Base-by-base conservation (phyloP, 2,329 filamentous ascomycete genomes). In the Fusarium sambucinum region DNA sequence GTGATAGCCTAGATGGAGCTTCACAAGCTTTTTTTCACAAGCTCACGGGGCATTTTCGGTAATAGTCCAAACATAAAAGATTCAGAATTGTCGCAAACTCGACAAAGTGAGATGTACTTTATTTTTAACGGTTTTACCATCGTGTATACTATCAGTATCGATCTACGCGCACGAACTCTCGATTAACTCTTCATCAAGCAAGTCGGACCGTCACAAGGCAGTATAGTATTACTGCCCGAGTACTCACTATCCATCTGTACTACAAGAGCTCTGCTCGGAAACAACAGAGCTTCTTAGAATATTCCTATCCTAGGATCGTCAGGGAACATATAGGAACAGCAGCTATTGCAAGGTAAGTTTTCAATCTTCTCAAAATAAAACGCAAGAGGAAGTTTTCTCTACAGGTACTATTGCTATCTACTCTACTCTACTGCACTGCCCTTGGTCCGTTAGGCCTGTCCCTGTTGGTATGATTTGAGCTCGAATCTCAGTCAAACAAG, bases 391-490 rank as follows among this genome's bases (percentile, higher is more conserved):
- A 47, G 37, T 53, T 65, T 54, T 38, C 47, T 55, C 35, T 45
- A 30, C n/a, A n/a, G n/a, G n/a, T 45, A 27, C n/a, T 45, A 30
- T 12, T 30, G 44, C 16, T 33, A 19, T 58, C 16, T 33, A 25
- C 58, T 8, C 30, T 5, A 25, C 23, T 25, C 27, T 27, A 9
- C 27, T 27, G 27, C 27, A 17, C 9, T 70, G 68, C 71, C 71
- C 59, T 73, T 73, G 70, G 68, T 72, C 71, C 68, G 68, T 68
- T 63, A 59, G 58, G 70, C 71, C 60, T 72, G 57, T 71, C 67
- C 70, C 59, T 60, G 59, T 68, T 67, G 56, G 23, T 25, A 52
- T 44, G 51, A 56, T 19, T 50, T 53, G 61, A 59, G 59, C 61
- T 64, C 53, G 40, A 64, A 29, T 42, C 55, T 66, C 48, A 48